Conservation (phyloP, 75 land plant genomes). For the Selaginella moellendorffii region DNA sequence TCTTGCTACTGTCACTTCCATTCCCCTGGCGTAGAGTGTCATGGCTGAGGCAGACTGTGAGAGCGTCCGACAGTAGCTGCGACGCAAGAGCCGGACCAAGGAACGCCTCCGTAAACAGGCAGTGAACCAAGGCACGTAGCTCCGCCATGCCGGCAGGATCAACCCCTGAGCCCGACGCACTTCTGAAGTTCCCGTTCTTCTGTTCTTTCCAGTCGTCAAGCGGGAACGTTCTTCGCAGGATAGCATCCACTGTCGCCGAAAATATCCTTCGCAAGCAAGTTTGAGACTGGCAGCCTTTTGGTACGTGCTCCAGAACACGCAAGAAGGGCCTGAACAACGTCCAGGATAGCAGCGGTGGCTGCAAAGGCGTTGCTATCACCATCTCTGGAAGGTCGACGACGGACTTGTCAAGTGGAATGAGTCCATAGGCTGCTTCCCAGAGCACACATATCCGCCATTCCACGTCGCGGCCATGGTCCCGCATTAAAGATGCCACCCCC, state of each 20-base stretch:
- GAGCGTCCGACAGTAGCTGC: slow-evolving; percentile 62
- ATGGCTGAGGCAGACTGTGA: slow-evolving; percentile 83
- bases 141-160: slow-evolving; percentile 62
- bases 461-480: slow-evolving; percentile 84
- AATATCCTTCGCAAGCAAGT: slow-evolving; percentile 77
- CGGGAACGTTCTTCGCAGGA: slow-evolving; percentile 71
- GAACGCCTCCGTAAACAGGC: slow-evolving; percentile 62
- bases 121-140: slow-evolving; percentile 80
- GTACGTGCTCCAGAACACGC: slow-evolving; percentile 75
- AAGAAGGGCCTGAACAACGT: slow-evolving; percentile 66
- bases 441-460: slow-evolving; percentile 93
- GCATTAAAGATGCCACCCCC: slow-evolving; percentile 81
- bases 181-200: slow-evolving; percentile 22
- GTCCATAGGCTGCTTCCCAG: slow-evolving; percentile 98
- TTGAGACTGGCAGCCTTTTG: slow-evolving; percentile 83
- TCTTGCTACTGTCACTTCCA: neutral
- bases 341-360: slow-evolving; percentile 81
- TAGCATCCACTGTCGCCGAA: slow-evolving; percentile 80
- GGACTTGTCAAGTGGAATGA: slow-evolving; percentile 68
- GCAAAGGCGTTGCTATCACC: slow-evolving; percentile 69
- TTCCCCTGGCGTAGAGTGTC: slow-evolving; percentile 54
- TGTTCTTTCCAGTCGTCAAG: slow-evolving; percentile 22
- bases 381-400: slow-evolving; percentile 81
- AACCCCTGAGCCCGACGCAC: slow-evolving; percentile 11
- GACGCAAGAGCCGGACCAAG: slow-evolving; percentile 72